These are phyloP conservation scores for Mortierella sp. DNA, from an alignment of 371 early-diverging fungal species.

Conservation along the genomic window DNA sequence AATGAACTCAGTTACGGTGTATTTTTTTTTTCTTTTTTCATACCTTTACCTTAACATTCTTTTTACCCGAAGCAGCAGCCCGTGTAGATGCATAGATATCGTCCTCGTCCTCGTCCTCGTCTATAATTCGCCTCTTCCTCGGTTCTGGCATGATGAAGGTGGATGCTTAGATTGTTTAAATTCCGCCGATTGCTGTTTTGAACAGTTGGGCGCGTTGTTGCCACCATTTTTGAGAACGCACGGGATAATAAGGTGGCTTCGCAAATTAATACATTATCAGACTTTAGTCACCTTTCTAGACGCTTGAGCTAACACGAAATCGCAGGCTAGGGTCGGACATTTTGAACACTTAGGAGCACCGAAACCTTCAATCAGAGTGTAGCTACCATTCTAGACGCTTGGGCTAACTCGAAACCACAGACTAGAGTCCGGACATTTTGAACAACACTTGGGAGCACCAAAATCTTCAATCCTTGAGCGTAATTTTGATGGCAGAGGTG, in stretches of 20 bases:
- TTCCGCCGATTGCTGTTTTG: background rate
- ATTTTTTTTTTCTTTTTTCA: background rate
- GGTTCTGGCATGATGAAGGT: constrained; percentile 40
- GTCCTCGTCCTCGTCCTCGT: constrained; percentile 50
- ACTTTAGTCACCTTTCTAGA: too few species aligned
- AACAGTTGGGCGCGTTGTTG: background rate
- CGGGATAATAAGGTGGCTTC: background rate
- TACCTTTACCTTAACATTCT: constrained; percentile 27
- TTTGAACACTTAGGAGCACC: too few species aligned
- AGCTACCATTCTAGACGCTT: too few species aligned
- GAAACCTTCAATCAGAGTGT: too few species aligned
- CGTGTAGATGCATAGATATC: background rate
- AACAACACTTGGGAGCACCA: too few species aligned
- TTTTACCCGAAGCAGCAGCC: background rate
- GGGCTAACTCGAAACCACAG: too few species aligned
- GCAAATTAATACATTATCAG: background rate
- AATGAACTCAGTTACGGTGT: background rate
- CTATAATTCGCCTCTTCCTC: constrained; percentile 45
- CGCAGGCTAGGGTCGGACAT: too few species aligned
- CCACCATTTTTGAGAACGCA: background rate
- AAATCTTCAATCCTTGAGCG: too few species aligned
- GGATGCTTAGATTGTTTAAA: background rate
- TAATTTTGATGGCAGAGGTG: background rate
- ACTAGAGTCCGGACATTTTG: too few species aligned
- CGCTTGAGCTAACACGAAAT: too few species aligned